phyloP scores from a whole-genome alignment of 1,139 yeast genomes.

The Pichia cactophila region DNA sequence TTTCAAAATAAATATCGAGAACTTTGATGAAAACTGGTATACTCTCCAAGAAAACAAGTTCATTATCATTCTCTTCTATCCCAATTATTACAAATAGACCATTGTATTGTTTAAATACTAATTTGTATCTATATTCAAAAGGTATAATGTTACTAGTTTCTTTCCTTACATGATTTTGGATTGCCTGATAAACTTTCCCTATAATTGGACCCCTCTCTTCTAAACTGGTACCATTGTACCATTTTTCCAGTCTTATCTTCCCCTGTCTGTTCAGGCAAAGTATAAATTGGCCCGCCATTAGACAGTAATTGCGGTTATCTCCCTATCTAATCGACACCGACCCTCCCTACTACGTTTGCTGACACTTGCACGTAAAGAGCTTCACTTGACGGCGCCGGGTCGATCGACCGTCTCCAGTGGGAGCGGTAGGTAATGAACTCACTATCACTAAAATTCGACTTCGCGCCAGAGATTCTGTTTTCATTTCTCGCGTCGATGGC shows the following conservation, averaged over 20 bases:
- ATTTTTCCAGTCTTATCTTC: conserved; percentile 77
- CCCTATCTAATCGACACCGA: no score
- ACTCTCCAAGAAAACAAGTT: conserved; percentile 68
- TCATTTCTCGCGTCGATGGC: no score
- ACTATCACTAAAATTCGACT: no score
- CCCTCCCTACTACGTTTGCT: no score
- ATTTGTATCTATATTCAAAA: conserved; percentile 55
- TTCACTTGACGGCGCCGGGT: no score
- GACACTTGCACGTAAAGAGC: no score
- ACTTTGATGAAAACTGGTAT: conserved; percentile 87
- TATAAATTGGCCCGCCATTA: conserved; percentile 44
- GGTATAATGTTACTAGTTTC: conserved; percentile 69
- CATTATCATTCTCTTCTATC: conserved; percentile 22
- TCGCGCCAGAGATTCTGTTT: no score
- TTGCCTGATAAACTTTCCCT: conserved; percentile 70
- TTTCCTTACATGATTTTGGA: conserved; percentile 77
- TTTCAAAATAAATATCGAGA: conserved; percentile 73
- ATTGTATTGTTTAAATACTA: conserved; percentile 86
- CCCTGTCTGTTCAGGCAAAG: conserved; percentile 88
- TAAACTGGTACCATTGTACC: conserved; percentile 50
- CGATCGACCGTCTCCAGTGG: no score
- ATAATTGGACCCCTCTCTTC: conserved; percentile 45
- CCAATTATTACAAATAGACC: conserved; percentile 74
- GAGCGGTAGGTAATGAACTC: no score
- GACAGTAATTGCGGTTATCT: no score